Conservation (phyloP, 768 basidiomycete genomes). For the Sistotremastrum niveocremeum region DNA sequence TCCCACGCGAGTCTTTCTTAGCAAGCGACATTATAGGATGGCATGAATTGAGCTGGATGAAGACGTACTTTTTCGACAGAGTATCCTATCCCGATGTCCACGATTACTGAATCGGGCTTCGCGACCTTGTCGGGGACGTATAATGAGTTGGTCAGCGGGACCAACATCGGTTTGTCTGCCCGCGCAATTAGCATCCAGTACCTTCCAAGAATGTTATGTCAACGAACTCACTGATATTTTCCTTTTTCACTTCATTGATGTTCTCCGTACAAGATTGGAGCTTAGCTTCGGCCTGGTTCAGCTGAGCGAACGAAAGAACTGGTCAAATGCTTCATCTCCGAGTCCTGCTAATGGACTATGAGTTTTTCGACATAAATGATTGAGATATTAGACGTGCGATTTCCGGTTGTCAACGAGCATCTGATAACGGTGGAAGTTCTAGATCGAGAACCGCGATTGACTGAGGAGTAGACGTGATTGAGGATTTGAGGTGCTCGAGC, state of each 20-base stretch:
- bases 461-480: too few relatives aligned
- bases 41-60: too few relatives aligned
- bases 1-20: constrained; percentile 59
- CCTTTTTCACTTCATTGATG: constrained; percentile 56
- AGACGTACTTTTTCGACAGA: constrained; percentile 78
- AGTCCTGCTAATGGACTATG: too few relatives aligned
- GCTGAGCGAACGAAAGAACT: constrained; percentile 61
- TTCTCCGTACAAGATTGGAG: constrained; percentile 81
- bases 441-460: too few relatives aligned
- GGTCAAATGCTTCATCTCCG: too few relatives aligned
- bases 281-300: constrained; percentile 87
- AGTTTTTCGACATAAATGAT: too few relatives aligned
- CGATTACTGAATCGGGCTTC: constrained; percentile 76
- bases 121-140: constrained; percentile 87
- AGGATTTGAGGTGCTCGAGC: too few relatives aligned
- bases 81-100: constrained; percentile 95
- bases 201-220: too few relatives aligned
- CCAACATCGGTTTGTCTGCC: constrained; percentile 75
- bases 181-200: too few relatives aligned
- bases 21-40: neutral
- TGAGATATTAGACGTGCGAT: too few relatives aligned
- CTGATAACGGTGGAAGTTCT: too few relatives aligned
- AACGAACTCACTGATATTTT: constrained; percentile 24
- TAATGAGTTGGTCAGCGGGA: constrained; percentile 87
- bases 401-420: too few relatives aligned